These are phyloP conservation scores for Apiotrichum veenhuisii DNA, from an alignment of 1,284 basidiomycete species.

Conservation along the genomic window DNA sequence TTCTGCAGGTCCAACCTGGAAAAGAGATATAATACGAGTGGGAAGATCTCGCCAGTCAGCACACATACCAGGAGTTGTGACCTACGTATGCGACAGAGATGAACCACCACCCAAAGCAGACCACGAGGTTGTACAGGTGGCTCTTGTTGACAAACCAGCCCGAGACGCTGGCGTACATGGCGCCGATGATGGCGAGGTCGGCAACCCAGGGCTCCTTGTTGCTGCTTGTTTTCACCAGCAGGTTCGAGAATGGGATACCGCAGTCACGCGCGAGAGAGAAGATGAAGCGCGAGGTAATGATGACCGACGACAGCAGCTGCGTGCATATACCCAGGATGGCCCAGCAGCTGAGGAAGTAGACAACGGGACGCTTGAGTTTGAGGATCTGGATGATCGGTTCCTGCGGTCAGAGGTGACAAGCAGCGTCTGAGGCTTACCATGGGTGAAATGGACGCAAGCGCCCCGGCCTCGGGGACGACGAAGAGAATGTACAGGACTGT, in stretches of 20 bases:
- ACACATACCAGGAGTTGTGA: neutral
- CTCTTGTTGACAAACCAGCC: neutral
- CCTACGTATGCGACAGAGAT: neutral
- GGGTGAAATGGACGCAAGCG: too few relatives aligned
- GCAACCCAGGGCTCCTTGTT: neutral
- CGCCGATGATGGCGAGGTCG: neutral
- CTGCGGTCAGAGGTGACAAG: too few relatives aligned
- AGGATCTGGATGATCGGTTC: too few relatives aligned
- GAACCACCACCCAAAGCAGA: neutral
- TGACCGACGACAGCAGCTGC: slow-evolving; percentile 24
- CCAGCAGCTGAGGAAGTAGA: too few relatives aligned
- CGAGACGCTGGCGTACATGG: neutral
- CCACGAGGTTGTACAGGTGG: neutral
- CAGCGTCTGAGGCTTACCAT: neutral
- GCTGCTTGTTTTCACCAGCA: neutral
- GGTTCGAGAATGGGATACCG: slow-evolving; percentile 33
- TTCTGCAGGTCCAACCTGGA: neutral
- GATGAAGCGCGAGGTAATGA: slow-evolving; percentile 44
- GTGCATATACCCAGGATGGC: too few relatives aligned
- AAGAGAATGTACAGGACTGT: neutral
- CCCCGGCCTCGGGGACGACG: too few relatives aligned
- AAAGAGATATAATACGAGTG: neutral
- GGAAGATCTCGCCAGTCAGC: neutral
- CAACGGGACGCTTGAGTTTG: too few relatives aligned
- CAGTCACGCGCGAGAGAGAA: slow-evolving; percentile 44